Conservation (phyloP, 2,329 filamentous ascomycete species). For the Neofusicoccum umdonicola region DNA sequence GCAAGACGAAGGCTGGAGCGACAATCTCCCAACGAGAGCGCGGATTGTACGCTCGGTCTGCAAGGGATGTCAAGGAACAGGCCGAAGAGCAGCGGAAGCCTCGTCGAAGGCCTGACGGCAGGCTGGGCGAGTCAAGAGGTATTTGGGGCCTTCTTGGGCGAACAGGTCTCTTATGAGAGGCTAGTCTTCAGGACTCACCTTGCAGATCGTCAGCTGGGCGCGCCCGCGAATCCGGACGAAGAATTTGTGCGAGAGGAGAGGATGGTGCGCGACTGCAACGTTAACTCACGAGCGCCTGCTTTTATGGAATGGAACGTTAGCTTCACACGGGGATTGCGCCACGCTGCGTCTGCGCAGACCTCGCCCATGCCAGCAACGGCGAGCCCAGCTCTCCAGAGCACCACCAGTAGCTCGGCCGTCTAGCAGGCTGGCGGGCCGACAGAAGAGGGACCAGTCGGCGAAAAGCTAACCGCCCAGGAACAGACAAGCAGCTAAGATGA, state of each 20-base stretch:
- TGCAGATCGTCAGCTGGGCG: constrained; percentile 27
- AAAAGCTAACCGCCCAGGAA: not conserved
- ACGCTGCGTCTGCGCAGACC: constrained; percentile 21
- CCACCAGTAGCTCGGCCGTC: not conserved
- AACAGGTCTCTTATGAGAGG: not conserved
- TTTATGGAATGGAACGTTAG: constrained; percentile 31
- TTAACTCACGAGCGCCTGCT: constrained; percentile 29
- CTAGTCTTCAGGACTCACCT: constrained; percentile 21
- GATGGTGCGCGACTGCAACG: constrained; percentile 32
- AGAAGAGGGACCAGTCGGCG: not conserved
- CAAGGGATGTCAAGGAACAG: constrained; percentile 27
- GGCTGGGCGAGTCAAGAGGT: not conserved
- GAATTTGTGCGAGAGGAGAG: constrained; percentile 23
- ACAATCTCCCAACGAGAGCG: constrained; percentile 23
- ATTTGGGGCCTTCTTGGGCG: not conserved
- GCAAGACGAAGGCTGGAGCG: constrained; percentile 20
- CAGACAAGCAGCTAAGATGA: not conserved
- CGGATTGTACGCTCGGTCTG: constrained; percentile 28
- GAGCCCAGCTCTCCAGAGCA: not conserved
- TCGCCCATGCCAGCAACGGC: constrained; percentile 19
- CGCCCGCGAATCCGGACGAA: constrained; percentile 22
- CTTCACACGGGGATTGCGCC: constrained; percentile 26
- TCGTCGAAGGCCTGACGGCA: constrained; percentile 7
- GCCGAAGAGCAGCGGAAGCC: constrained; percentile 19
- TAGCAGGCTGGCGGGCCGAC: not conserved